Evolutionary conservation across 495 filamentous ascomycete species (phyloP), one percentile per base, ranked within the genome.

Genomic region (Daldinia decipiens): DNA sequence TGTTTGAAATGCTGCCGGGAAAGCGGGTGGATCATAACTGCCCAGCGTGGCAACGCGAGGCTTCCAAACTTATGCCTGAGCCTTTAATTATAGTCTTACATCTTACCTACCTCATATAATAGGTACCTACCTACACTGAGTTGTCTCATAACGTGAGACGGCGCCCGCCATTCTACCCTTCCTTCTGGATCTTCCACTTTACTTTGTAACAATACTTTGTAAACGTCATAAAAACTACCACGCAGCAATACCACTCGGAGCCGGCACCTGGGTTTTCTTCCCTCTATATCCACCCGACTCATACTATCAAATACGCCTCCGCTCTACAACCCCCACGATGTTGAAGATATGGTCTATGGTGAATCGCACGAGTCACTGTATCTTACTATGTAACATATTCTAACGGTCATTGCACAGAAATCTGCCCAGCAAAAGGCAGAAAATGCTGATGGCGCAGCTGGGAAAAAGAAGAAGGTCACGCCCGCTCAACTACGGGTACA

Each of bases 261-360:
- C 15, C 3, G 32, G 24, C 32, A 8, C 19, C 29, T 8, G 19
- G n/a, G 15, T 15, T 29, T 54, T 31, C 26, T 54, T 31, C 4
- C 19, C 32, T 6, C 4, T 4, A 39, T 36, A 53, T 29, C 26
- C 54, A 34, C 8, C 19, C 12, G 19, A 36, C 17, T 38, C 31
- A 11, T 26, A 15, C 11, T 38, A 15, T 27, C 32, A 34, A 17
- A 55, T 39, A 38, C 43, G 32, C 6, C 26, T 59, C 5, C 8
- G 1, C 54, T 17, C 47, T 56, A 45, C 32, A 55, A 45, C 65
- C 63, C 78, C 65, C 88, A 93, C 80, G 73, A 99, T 99, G 95
- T 85, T 98, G 84, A 99, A 99, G 81, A 97, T 99, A 85, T 99
- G 95, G 95, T 97, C 94, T 79, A 97, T 99, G 94, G 94, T 97